phyloP scores from a whole-genome alignment of 2,329 filamentous ascomycete genomes.

The Fusarium sp. region DNA sequence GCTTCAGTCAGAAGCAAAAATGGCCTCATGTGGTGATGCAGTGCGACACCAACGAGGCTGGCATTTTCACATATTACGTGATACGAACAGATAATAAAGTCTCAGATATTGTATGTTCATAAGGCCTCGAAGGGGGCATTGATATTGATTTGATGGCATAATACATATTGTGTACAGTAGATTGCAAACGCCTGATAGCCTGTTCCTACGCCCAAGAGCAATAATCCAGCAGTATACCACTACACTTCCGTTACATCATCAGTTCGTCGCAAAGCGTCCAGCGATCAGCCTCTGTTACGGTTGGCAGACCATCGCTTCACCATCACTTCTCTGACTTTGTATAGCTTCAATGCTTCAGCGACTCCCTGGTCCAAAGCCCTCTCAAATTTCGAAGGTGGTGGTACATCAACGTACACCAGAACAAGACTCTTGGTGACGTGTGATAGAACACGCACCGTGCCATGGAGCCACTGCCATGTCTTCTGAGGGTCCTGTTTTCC shows the following conservation, averaged over 20 bases:
- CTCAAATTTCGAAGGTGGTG: conserved; percentile 65
- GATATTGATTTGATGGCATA: background rate
- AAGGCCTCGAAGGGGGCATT: background rate
- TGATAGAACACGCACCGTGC: conserved; percentile 85
- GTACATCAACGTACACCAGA: conserved; percentile 90
- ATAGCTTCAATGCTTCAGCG: conserved; percentile 69
- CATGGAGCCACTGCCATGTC: conserved; percentile 86
- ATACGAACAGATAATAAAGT: background rate
- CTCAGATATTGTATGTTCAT: background rate
- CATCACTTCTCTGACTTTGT: conserved; percentile 81
- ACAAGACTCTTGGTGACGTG: conserved; percentile 92
- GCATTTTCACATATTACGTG: background rate
- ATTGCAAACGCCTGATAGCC: conserved; percentile 19
- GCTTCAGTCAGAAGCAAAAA: conserved; percentile 27
- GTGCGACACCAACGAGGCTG: background rate
- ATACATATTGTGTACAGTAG: conserved; percentile 14
- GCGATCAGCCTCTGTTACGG: conserved; percentile 60
- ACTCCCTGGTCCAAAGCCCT: conserved; percentile 62
- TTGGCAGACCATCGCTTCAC: conserved; percentile 87
- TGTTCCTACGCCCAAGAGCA: background rate
- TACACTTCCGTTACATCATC: background rate
- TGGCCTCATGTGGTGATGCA: conserved; percentile 3
- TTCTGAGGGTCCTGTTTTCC: conserved; percentile 58
- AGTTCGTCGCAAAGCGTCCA: background rate
- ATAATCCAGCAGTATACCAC: background rate